Evolutionary conservation across 2,329 filamentous ascomycete genomes (phyloP).

Genomic region (Zymoseptoria brevis): DNA sequence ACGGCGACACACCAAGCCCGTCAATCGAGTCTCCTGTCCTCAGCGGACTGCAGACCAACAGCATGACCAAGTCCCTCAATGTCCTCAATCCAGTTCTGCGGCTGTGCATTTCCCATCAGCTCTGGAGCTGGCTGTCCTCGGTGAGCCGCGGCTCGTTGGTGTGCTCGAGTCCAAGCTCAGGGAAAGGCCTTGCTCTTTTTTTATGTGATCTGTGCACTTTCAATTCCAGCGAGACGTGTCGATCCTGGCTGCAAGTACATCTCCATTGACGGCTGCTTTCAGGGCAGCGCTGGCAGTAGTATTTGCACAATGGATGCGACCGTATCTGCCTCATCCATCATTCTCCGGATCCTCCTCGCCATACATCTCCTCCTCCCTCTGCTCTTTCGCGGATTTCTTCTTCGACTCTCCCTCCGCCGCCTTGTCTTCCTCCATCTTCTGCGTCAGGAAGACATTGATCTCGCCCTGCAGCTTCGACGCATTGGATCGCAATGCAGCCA

Average conservation of each 20-base stretch:
- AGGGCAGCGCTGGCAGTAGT: neutral
- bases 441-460: slow-evolving; percentile 64
- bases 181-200: too few species aligned
- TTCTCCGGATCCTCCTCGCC: slow-evolving; percentile 71
- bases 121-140: too few species aligned
- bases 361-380: slow-evolving; percentile 60
- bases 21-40: too few species aligned
- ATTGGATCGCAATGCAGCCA: slow-evolving; percentile 51
- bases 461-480: slow-evolving; percentile 53
- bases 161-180: too few species aligned
- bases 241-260: neutral
- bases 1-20: too few species aligned
- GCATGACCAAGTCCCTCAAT: too few species aligned
- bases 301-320: neutral
- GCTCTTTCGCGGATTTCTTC: slow-evolving; percentile 16
- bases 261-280: neutral
- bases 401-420: slow-evolving; percentile 30
- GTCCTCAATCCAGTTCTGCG: neutral
- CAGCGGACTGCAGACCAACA: too few species aligned
- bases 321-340: slow-evolving; percentile 15
- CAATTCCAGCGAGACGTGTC: too few species aligned
- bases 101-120: too few species aligned
- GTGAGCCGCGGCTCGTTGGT: too few species aligned
- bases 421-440: slow-evolving; percentile 68
- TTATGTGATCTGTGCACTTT: too few species aligned